Conservation (phyloP, 2,329 filamentous ascomycete species). For the Penicillium fuscoglaucum region DNA sequence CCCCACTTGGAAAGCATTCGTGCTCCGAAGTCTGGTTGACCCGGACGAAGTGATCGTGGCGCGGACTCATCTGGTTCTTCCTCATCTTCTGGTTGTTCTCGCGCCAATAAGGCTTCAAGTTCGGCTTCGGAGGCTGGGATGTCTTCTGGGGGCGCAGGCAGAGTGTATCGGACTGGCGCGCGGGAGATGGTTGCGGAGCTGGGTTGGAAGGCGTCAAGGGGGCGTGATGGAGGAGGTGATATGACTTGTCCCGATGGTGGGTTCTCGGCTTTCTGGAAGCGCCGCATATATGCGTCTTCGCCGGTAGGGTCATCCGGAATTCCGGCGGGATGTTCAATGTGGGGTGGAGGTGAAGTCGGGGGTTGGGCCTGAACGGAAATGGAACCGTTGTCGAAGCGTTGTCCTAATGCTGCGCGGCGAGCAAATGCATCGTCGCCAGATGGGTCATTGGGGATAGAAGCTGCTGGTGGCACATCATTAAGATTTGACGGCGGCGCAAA, state of each 20-base stretch:
- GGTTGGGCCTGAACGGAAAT: constrained; percentile 14
- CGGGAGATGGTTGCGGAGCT: constrained; percentile 67
- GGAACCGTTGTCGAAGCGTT: constrained; percentile 24
- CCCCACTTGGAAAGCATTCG: constrained; percentile 92
- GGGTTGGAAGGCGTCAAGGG: constrained; percentile 43
- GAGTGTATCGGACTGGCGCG: constrained; percentile 72
- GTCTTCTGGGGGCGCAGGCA: constrained; percentile 53
- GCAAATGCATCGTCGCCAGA: constrained; percentile 71
- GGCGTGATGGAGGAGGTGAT: constrained; percentile 34
- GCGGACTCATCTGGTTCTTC: constrained; percentile 38
- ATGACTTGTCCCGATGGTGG: constrained; percentile 27
- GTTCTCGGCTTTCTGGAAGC: constrained; percentile 23
- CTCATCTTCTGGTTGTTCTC: constrained; percentile 37
- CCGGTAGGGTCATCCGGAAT: constrained; percentile 30
- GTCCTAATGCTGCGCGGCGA: constrained; percentile 60
- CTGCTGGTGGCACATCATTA: constrained; percentile 41
- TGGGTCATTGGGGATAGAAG: constrained; percentile 55
- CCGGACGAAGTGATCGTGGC: constrained; percentile 66
- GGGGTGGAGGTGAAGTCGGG: constrained; percentile 31
- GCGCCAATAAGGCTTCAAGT: constrained; percentile 49
- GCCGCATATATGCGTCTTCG: constrained; percentile 30
- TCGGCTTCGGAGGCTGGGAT: constrained; percentile 56
- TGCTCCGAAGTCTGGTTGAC: constrained; percentile 80
- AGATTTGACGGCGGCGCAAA: constrained; percentile 55
- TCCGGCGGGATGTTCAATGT: constrained; percentile 32